Conservation (phyloP, 2,329 filamentous ascomycete genomes). For the Geosmithia putterillii region DNA sequence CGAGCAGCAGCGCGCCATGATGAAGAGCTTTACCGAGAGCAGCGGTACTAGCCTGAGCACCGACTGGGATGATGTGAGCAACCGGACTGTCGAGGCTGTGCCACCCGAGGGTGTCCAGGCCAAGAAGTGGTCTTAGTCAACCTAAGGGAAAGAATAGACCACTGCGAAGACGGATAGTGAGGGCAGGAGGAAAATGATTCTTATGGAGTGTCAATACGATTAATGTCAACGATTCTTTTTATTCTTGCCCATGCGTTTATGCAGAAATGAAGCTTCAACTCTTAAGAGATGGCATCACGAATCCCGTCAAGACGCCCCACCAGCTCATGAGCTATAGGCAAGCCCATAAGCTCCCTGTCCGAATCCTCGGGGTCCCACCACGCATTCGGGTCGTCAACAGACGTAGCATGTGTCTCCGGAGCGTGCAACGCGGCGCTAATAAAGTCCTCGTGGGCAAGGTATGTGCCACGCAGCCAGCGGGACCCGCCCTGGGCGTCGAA, state of each 20-base stretch:
- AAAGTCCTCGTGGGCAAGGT: slow-evolving; percentile 49
- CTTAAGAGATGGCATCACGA: not conserved
- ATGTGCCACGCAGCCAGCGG: slow-evolving; percentile 77
- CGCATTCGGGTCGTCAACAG: not conserved
- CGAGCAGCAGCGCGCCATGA: slow-evolving; percentile 85
- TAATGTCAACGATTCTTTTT: no score
- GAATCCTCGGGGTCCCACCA: not conserved
- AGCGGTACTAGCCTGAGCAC: slow-evolving; percentile 89
- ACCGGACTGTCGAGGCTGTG: slow-evolving; percentile 55
- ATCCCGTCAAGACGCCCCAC: not conserved
- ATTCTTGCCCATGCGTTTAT: no score
- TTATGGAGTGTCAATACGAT: no score
- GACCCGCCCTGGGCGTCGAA: slow-evolving; percentile 53
- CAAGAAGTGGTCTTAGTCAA: slow-evolving; percentile 48
- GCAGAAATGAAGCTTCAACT: no score
- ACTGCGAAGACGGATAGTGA: not conserved
- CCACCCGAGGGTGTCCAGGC: slow-evolving; percentile 69
- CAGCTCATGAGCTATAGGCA: not conserved
- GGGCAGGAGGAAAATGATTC: no score
- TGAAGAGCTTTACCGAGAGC: slow-evolving; percentile 93
- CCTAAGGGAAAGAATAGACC: not conserved
- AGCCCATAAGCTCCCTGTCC: not conserved
- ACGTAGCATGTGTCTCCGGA: slow-evolving; percentile 7
- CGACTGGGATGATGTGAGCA: slow-evolving; percentile 74
- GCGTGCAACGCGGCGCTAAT: slow-evolving; percentile 20